Conservation (phyloP, 2,329 filamentous ascomycete genomes). For the Cadophora sp. region DNA sequence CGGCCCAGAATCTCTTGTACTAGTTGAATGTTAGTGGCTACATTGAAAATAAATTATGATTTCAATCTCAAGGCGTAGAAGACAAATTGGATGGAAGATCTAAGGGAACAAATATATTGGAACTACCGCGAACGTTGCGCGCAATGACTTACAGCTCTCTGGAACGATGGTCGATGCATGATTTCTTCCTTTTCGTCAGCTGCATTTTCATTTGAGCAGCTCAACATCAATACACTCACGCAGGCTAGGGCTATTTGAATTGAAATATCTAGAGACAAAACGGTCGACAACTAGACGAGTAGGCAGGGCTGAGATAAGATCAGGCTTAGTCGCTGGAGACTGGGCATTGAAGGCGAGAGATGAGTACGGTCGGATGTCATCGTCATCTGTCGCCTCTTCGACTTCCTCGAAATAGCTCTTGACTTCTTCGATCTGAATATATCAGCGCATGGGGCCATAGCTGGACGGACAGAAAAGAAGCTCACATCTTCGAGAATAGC, state of each 20-base stretch:
- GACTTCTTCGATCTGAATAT: slow-evolving; percentile 62
- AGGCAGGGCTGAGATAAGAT: slow-evolving; percentile 57
- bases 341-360: slow-evolving; percentile 49
- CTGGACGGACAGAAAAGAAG: background rate
- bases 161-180: slow-evolving; percentile 60
- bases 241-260: slow-evolving; percentile 58
- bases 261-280: slow-evolving; percentile 60
- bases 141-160: slow-evolving; percentile 49
- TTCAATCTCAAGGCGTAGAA: background rate
- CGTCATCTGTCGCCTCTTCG: slow-evolving; percentile 43
- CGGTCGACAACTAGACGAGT: slow-evolving; percentile 55
- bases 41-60: background rate
- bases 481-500: slow-evolving; percentile 65
- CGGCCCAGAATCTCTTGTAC: slow-evolving; percentile 58
- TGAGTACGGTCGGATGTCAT: slow-evolving; percentile 46
- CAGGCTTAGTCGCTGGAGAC: slow-evolving; percentile 50
- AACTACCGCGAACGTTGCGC: too few species aligned
- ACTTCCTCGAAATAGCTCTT: slow-evolving; percentile 63
- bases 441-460: slow-evolving; percentile 16
- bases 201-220: background rate
- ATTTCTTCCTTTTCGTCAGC: slow-evolving; percentile 50
- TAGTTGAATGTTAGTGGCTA: slow-evolving; percentile 37
- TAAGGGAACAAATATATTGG: background rate
- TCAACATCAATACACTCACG: slow-evolving; percentile 47
- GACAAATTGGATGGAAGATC: background rate